Conservation (phyloP, 2,329 filamentous ascomycete species). For the Pseudopyricularia javanii region DNA sequence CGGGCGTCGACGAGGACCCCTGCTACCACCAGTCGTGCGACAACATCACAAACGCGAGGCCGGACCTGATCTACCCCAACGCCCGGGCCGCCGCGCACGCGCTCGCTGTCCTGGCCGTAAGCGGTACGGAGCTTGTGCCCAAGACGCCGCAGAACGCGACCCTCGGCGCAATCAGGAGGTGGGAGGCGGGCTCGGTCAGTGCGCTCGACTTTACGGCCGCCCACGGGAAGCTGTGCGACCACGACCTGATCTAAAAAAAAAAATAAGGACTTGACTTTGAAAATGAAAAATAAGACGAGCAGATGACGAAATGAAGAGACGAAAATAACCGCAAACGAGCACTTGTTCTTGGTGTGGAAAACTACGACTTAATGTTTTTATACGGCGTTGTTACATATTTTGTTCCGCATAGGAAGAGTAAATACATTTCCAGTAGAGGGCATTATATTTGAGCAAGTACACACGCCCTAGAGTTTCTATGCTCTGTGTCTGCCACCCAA, state of each 20-base stretch:
- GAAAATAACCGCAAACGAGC: background rate
- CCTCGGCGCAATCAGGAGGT: background rate
- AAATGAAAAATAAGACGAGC: background rate
- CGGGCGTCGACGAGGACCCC: constrained; percentile 32
- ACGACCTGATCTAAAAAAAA: background rate
- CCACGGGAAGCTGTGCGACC: constrained; percentile 1
- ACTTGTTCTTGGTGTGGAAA: background rate
- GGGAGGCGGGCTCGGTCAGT: background rate
- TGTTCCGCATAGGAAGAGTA: too few relatives aligned
- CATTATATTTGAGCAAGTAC: too few relatives aligned
- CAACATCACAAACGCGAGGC: constrained; percentile 8
- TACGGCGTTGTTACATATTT: too few relatives aligned
- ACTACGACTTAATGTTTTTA: too few relatives aligned
- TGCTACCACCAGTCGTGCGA: constrained; percentile 34
- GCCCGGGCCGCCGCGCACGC: constrained; percentile 1
- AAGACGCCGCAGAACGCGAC: constrained; percentile 1
- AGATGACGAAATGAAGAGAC: background rate
- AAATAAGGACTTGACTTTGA: background rate
- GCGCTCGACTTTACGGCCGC: background rate
- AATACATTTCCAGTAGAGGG: too few relatives aligned
- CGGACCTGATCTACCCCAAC: constrained; percentile 1
- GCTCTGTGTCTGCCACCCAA: too few relatives aligned
- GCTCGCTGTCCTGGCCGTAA: background rate
- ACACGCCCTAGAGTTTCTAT: too few relatives aligned
- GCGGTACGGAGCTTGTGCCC: background rate